Evolutionary conservation across 441 rosid species (phyloP).

Genomic region (Adansonia madagascariensis): DNA sequence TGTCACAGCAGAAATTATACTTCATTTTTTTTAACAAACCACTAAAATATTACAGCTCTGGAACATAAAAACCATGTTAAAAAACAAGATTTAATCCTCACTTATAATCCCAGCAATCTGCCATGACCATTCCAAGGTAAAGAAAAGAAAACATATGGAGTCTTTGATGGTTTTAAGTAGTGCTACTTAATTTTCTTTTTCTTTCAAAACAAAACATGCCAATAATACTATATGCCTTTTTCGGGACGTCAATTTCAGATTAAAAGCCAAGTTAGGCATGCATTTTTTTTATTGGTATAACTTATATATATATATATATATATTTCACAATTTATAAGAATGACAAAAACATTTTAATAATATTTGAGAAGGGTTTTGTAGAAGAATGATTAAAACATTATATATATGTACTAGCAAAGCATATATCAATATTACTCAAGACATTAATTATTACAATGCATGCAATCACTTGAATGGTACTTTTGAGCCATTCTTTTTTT

Average conservation of each 20-base stretch:
- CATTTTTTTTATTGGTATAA: not conserved
- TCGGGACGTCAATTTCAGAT: not conserved
- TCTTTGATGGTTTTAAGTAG: not conserved
- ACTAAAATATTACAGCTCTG: not conserved
- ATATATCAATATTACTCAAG: not conserved
- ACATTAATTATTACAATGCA: not conserved
- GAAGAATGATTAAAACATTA: slow-evolving; percentile 5
- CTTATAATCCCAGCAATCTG: not conserved
- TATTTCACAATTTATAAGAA: slow-evolving; percentile 8
- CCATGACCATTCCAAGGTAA: not conserved
- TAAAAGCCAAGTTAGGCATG: slow-evolving; percentile 6
- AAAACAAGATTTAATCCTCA: not conserved
- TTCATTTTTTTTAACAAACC: too few relatives aligned
- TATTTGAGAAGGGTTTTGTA: not conserved
- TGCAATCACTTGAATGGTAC: not conserved
- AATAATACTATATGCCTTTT: not conserved
- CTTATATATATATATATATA: too few relatives aligned
- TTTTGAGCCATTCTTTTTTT: not conserved
- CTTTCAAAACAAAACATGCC: not conserved
- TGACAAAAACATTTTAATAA: not conserved
- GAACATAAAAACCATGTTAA: not conserved
- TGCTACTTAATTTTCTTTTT: not conserved
- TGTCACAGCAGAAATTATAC: too few relatives aligned
- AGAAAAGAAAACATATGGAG: not conserved
- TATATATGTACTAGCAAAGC: not conserved